phyloP scores from a whole-genome alignment of 352 stramenopile genomes.

The Lagenidium giganteum region DNA sequence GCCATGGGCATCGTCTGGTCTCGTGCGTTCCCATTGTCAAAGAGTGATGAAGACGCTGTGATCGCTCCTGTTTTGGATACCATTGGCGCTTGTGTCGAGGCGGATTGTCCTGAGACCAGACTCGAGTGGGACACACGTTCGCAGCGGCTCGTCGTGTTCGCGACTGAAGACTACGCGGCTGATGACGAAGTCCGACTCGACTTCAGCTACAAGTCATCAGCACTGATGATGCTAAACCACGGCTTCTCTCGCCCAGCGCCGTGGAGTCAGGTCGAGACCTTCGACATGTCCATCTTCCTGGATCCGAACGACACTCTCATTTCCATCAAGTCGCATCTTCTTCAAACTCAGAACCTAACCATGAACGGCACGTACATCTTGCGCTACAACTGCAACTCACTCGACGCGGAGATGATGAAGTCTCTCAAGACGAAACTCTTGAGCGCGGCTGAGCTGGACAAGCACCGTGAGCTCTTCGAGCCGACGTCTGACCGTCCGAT shows the following conservation, averaged over 20 bases:
- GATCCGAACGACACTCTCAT: conserved; percentile 22
- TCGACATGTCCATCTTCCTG: conserved; percentile 23
- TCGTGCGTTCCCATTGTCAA: conserved; percentile 11
- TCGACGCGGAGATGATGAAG: conserved; percentile 8
- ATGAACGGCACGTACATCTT: conserved; percentile 21
- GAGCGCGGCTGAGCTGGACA: conserved; percentile 12
- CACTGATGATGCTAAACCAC: conserved; percentile 24
- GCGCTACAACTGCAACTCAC: conserved; percentile 10
- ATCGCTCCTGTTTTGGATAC: conserved; percentile 21
- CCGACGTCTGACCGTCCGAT: background rate
- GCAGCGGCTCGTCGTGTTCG: conserved; percentile 16
- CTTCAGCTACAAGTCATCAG: conserved; percentile 12
- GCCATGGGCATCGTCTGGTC: conserved; percentile 24
- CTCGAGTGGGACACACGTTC: conserved; percentile 10
- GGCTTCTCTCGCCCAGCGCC: conserved; percentile 13
- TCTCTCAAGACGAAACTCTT: conserved; percentile 28
- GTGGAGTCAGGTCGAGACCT: conserved; percentile 10
- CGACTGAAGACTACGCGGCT: conserved; percentile 12
- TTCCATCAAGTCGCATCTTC: conserved; percentile 16
- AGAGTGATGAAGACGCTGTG: conserved; percentile 9
- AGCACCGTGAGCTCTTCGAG: conserved; percentile 7
- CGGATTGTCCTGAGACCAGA: conserved; percentile 3
- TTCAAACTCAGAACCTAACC: conserved; percentile 14
- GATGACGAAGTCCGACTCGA: conserved; percentile 19
- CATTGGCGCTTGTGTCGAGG: conserved; percentile 16